A percentile compares a stretch with the other conserved stretches of the same genome.
phyloP scores from a whole-genome alignment of 805 yeast genomes.

The Diddensiella caesifluorescens region DNA sequence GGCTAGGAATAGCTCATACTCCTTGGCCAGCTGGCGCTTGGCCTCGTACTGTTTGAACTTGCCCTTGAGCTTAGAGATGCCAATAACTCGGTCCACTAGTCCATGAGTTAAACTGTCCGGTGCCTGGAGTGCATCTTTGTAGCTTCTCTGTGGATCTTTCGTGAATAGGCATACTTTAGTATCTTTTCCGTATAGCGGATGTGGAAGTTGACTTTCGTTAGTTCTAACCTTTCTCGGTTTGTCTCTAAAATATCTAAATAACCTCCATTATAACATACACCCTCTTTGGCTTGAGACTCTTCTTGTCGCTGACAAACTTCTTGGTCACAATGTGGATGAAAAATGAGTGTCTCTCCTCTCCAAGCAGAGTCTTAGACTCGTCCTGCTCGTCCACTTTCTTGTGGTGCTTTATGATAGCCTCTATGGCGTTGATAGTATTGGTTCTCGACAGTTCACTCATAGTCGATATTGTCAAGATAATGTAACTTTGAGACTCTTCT shows the following conservation, averaged over 20 bases:
- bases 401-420: conserved; percentile 63
- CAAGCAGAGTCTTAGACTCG: conserved; percentile 47
- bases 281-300: conserved; percentile 40
- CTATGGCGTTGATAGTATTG: conserved; percentile 33
- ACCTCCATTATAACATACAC: conserved; percentile 15
- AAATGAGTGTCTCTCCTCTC: conserved; percentile 47
- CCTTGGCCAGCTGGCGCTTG: conserved; percentile 63
- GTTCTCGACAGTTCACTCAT: too few species aligned
- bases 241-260: not conserved
- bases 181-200: conserved; percentile 41
- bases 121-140: conserved; percentile 34
- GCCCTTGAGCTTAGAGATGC: conserved; percentile 72
- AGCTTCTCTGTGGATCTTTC: conserved; percentile 52
- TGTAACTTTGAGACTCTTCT: too few species aligned
- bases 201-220: conserved; percentile 29
- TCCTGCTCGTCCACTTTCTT: conserved; percentile 34
- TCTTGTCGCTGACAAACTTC: conserved; percentile 56
- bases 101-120: conserved; percentile 23
- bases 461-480: too few species aligned
- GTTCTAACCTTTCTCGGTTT: not conserved
- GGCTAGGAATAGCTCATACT: conserved; percentile 71
- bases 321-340: conserved; percentile 61
- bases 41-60: conserved; percentile 86
- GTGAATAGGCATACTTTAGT: conserved; percentile 60
- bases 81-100: conserved; percentile 46